Conservation (phyloP, 495 filamentous ascomycete genomes). For the Rhizodiscina lignyota region DNA sequence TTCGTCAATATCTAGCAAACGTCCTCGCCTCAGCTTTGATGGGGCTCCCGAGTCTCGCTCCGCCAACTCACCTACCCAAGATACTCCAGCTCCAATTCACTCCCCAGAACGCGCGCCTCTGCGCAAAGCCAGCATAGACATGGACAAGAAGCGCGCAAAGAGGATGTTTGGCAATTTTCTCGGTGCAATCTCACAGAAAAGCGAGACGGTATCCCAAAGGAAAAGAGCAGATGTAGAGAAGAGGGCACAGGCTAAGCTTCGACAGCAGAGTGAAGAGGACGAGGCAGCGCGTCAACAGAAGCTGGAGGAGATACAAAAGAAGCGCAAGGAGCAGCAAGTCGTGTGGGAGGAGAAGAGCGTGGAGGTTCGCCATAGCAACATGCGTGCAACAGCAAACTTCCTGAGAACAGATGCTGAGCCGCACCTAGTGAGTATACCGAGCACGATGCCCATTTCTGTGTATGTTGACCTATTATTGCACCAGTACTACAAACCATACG, state of each 20-base stretch:
- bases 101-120: too few species aligned
- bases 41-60: constrained; percentile 1
- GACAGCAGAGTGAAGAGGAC: constrained; percentile 52
- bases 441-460: background rate
- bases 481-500: background rate
- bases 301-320: constrained; percentile 39
- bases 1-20: constrained; percentile 5
- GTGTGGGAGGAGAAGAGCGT: constrained; percentile 75
- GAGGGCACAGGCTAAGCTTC: constrained; percentile 69
- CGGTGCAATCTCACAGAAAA: constrained; percentile 72
- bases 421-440: constrained; percentile 45
- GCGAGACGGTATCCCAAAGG: constrained; percentile 48
- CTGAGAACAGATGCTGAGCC: constrained; percentile 60
- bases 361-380: constrained; percentile 54
- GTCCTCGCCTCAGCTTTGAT: constrained; percentile 6
- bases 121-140: constrained; percentile 19
- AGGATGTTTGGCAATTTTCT: constrained; percentile 80
- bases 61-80: constrained; percentile 5
- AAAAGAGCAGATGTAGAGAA: constrained; percentile 79
- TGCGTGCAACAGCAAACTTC: constrained; percentile 57
- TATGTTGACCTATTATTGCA: background rate
- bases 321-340: constrained; percentile 52
- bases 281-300: constrained; percentile 50
- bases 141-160: constrained; percentile 71
- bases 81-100: background rate